Evolutionary conservation across 345 rosid genomes (phyloP).

Genomic region (Rhodamnia rubescens): DNA sequence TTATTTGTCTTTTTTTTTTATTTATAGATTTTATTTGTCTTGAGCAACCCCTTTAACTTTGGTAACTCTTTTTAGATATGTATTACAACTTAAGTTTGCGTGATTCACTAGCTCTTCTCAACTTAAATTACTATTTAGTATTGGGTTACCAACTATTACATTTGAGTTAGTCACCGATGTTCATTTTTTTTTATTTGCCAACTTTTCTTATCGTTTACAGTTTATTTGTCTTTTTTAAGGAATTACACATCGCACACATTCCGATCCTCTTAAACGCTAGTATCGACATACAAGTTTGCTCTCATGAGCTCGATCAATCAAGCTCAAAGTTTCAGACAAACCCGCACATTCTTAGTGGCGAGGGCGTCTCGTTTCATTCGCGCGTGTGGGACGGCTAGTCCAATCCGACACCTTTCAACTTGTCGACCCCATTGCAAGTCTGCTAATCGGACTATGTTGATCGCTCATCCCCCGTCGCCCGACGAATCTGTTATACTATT

Average conservation of each 20-base stretch:
- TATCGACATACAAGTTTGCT: fast-evolving
- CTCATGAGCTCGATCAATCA: neutral
- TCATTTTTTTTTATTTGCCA: neutral
- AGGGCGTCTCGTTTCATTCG: neutral
- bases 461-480: neutral
- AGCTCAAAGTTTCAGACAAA: fast-evolving
- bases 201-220: neutral
- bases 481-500: neutral
- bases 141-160: neutral
- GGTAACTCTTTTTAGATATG: neutral
- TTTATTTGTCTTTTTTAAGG: neutral
- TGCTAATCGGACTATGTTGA: neutral
- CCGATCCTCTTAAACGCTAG: neutral
- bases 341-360: fast-evolving
- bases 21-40: neutral
- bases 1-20: neutral
- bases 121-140: neutral
- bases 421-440: neutral
- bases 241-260: neutral
- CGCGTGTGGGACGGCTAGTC: fast-evolving
- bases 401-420: neutral
- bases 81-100: neutral
- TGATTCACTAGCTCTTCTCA: neutral
- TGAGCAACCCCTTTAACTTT: neutral
- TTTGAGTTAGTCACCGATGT: neutral